Evolutionary conservation across 306 rosid genomes (phyloP), one percentile per base, ranked within the genome.

Genomic region (Acacia melanoxylon): DNA sequence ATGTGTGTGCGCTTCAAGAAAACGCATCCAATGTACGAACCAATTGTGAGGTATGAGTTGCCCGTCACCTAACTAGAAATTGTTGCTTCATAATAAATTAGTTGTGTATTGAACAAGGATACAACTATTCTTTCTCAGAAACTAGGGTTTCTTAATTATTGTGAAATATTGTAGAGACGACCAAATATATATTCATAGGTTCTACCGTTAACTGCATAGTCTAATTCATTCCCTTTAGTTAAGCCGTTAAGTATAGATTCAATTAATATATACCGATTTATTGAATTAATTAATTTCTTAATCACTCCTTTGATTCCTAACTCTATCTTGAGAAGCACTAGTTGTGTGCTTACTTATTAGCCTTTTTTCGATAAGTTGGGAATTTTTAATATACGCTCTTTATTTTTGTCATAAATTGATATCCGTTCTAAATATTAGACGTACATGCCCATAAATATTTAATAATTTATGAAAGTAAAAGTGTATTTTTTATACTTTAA

Each of bases 31-130:
- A 76, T 25, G 69, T 70, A 44, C 86, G 29, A 27, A 27, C 29
- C 84, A 56, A n/a, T 27, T 56, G 63, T 0, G 12, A 56, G 2
- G 6, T 0, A 46, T n/a, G 5, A n/a, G 3, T 56, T 56, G 29
- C 63, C n/a, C 63, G 1, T 56, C 63, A 56, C 29, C 29, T 20
- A 56, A n/a, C 27, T n/a, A 56, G 13, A 56, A 56, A 79, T 63
- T 75, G 52, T 87, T 89, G 67, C 92, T 87, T 91, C 63, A 81
- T 40, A 63, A 2, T 35, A 78, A 35, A 52, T 68, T 52, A 65
- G 71, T 72, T 48, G 83, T 74, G 84, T 83, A 89, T 84, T 85
- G 87, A 65, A 74, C 80, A 88, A 72, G 59, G 33, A 19, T 75
- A 6, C 15, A 24, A 15, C 72, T 77, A 80, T 77, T 80, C 68